These are phyloP conservation scores for Posidonia oceanica DNA, from an alignment of 116 monocot genomes.

Conservation along the genomic window DNA sequence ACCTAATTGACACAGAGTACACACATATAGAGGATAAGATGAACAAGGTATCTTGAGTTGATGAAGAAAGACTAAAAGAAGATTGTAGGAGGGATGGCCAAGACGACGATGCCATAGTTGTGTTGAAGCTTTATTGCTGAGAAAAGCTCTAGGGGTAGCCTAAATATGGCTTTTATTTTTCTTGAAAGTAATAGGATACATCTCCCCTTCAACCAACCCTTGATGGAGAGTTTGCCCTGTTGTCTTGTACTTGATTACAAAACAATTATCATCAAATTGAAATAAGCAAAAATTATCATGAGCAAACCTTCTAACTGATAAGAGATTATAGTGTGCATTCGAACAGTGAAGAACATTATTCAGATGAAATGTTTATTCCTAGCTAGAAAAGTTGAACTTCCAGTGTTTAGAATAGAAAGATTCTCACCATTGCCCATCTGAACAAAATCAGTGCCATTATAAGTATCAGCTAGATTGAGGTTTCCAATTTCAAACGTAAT, in stretches of 20 bases:
- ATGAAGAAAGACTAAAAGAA: background rate
- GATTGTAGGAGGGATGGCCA: background rate
- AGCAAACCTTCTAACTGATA: too few relatives aligned
- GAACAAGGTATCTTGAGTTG: too few relatives aligned
- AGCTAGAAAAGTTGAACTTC: background rate
- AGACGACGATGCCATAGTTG: background rate
- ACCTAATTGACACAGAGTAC: too few relatives aligned
- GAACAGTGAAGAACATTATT: background rate
- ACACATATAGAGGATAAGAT: background rate
- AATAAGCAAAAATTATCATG: too few relatives aligned
- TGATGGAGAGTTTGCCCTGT: background rate
- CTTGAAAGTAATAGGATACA: too few relatives aligned
- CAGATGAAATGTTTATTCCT: background rate
- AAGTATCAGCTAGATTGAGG: background rate
- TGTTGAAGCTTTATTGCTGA: background rate
- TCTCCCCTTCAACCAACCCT: too few relatives aligned
- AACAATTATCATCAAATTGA: background rate
- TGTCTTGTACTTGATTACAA: background rate
- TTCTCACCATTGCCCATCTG: background rate
- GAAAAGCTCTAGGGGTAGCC: background rate
- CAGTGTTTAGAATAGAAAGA: background rate
- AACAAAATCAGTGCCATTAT: background rate
- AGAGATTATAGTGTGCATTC: background rate
- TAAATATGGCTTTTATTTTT: too few relatives aligned
- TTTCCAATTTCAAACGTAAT: background rate